Conservation (phyloP, 495 filamentous ascomycete species). For the Aspergillus coremiiformis region DNA sequence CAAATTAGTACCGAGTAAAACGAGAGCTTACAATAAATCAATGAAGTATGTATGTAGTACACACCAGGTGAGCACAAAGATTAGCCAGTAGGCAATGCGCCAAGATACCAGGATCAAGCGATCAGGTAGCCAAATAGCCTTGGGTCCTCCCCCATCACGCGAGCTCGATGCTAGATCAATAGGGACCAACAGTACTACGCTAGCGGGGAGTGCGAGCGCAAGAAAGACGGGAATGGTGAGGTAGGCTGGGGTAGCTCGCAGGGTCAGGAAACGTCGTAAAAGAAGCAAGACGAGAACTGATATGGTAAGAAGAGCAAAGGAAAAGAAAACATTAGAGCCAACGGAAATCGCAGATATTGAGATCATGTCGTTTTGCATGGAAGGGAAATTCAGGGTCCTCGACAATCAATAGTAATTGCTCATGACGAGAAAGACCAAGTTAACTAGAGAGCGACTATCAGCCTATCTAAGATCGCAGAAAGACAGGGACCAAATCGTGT, state of each 20-base stretch:
- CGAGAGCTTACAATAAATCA: not conserved
- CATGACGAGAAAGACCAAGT: constrained; percentile 10
- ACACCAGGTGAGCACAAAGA: constrained; percentile 88
- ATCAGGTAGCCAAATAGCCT: constrained; percentile 61
- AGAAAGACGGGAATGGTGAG: constrained; percentile 90
- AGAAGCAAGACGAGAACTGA: constrained; percentile 72
- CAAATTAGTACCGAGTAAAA: constrained; percentile 1
- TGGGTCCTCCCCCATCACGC: constrained; percentile 57
- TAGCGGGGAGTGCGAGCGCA: constrained; percentile 82
- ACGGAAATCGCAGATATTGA: constrained; percentile 34
- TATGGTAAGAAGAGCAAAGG: constrained; percentile 62
- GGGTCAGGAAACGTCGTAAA: constrained; percentile 77
- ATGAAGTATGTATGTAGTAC: constrained; percentile 5
- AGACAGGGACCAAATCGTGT: not conserved
- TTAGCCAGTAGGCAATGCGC: constrained; percentile 94
- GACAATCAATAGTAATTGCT: constrained; percentile 15
- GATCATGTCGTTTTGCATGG: constrained; percentile 18
- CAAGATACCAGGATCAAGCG: constrained; percentile 71
- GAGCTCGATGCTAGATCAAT: constrained; percentile 90
- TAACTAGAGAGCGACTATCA: constrained; percentile 12
- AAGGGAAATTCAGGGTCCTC: constrained; percentile 1
- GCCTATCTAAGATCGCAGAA: constrained; percentile 3
- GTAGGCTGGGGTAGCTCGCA: constrained; percentile 85
- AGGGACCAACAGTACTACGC: constrained; percentile 88
- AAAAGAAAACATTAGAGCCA: constrained; percentile 68